These are phyloP conservation scores for Cryptococcus neoformans DNA, from an alignment of 1,284 basidiomycete species.

Conservation along the genomic window DNA sequence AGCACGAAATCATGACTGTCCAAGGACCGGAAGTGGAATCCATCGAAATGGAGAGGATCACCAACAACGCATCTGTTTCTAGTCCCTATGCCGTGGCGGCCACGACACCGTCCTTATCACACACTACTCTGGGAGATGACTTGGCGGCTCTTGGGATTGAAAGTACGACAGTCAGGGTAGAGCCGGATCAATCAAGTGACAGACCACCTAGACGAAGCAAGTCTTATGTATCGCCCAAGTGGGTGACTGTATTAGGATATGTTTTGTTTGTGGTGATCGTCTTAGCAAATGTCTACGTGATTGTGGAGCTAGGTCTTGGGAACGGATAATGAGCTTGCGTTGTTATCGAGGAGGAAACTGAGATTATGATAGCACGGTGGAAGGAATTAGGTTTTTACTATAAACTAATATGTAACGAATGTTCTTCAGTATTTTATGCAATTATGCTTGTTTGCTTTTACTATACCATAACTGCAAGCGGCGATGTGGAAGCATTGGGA, in stretches of 20 bases:
- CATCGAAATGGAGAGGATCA: background rate
- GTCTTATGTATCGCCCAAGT: slow-evolving; percentile 59
- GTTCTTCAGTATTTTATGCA: no score
- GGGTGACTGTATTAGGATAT: slow-evolving; percentile 58
- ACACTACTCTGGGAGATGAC: background rate
- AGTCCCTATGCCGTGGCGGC: background rate
- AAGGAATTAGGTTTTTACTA: background rate
- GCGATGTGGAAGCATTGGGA: background rate
- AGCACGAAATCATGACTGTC: slow-evolving; percentile 66
- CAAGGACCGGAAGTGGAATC: slow-evolving; percentile 35
- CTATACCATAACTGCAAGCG: background rate
- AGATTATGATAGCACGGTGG: background rate
- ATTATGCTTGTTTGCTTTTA: no score
- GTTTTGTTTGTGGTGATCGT: slow-evolving; percentile 63
- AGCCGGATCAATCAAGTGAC: slow-evolving; percentile 2
- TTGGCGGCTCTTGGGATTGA: background rate
- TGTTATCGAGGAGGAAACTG: background rate
- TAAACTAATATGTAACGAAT: no score
- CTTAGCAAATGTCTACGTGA: slow-evolving; percentile 58
- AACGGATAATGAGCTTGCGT: background rate
- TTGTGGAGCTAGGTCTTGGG: slow-evolving; percentile 43
- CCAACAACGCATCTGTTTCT: background rate
- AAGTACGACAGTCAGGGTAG: background rate
- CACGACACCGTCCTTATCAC: background rate
- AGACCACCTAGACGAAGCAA: slow-evolving; percentile 15